Evolutionary conservation across 2,329 filamentous ascomycete genomes (phyloP).

Genomic region (Aspergillus flavus): DNA sequence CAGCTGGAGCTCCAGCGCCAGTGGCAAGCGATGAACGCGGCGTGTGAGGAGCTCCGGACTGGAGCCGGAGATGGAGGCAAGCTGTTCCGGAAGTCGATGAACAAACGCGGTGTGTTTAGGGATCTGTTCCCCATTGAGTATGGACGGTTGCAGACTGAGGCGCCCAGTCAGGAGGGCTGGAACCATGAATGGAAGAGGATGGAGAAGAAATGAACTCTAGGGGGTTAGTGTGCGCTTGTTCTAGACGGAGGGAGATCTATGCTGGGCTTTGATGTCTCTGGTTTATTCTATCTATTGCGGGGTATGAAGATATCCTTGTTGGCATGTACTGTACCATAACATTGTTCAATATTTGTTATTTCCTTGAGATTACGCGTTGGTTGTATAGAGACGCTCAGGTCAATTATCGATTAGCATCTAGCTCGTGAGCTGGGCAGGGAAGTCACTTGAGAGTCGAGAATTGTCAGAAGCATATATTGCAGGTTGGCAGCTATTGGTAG

Average conservation of each 20-base stretch:
- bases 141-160: slow-evolving; percentile 72
- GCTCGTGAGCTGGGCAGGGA: not conserved
- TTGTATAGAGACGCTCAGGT: not conserved
- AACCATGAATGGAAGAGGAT: slow-evolving; percentile 85
- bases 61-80: slow-evolving; percentile 55
- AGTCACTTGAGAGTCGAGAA: not conserved
- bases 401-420: not conserved
- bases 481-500: slow-evolving; percentile 2
- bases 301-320: slow-evolving; percentile 1
- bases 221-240: not conserved
- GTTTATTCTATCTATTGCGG: not conserved
- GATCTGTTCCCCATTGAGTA: slow-evolving; percentile 89
- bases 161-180: slow-evolving; percentile 77
- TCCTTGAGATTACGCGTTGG: not conserved
- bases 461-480: not conserved
- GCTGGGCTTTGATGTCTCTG: not conserved
- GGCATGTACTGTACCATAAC: slow-evolving; percentile 10
- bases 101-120: slow-evolving; percentile 81
- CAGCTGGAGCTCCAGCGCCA: slow-evolving; percentile 74
- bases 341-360: not conserved
- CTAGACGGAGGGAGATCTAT: not conserved
- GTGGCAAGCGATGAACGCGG: slow-evolving; percentile 79
- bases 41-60: slow-evolving; percentile 78
- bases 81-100: slow-evolving; percentile 84
- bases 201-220: slow-evolving; percentile 23